Base-by-base conservation (phyloP, 257 asterid genomes). In the Catharanthus roseus region DNA sequence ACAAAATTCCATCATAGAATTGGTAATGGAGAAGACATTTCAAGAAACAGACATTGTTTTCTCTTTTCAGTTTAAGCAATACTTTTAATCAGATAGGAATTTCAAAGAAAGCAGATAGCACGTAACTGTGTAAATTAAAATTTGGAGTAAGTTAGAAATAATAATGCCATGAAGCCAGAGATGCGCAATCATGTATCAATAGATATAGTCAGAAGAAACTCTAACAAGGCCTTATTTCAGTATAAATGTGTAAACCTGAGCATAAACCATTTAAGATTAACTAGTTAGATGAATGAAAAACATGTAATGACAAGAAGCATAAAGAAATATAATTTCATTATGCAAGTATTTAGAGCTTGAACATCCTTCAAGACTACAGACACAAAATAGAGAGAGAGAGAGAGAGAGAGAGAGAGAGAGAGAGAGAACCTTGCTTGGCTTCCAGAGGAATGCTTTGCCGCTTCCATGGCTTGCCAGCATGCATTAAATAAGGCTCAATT, bases 381-480 rank as follows among this genome's bases (percentile, higher is more conserved):
- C 28, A 58, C 19, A 70, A 26, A 36, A 39, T 18, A 50, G 8
- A 49, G 10, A 72, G 23, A 44, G 21, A 49, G 50, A 31, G 62
- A 70, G 61, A n/a, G 63, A 15, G 51, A 47, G 53, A 47, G 63
- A 15, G 51, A 47, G 53, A 47, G 53, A 44, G 42, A 49, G 56
- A 26, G 62, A 72, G 62, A 23, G 67, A 19, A 89, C 91, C 95
- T 84, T 87, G 79, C 65, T 70, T 60, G 65, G 85, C 75, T 78
- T 84, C 85, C 67, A 38, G 78, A 47, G 89, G 78, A 61, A 68
- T 68, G 56, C 72, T 57, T 61, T 81, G 93, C 76, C 72, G 77
- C 84, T 84, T 89, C 97, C 99, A 95, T 65, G 97, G 97, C 80
- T 95, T 91, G 76, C 99, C 99, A 78, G 95, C 93, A 86, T 91